A percentile compares a stretch with the other conserved stretches of the same genome.
phyloP scores from a whole-genome alignment of 1,284 basidiomycete genomes.

The Ceratobasidium sp. region DNA sequence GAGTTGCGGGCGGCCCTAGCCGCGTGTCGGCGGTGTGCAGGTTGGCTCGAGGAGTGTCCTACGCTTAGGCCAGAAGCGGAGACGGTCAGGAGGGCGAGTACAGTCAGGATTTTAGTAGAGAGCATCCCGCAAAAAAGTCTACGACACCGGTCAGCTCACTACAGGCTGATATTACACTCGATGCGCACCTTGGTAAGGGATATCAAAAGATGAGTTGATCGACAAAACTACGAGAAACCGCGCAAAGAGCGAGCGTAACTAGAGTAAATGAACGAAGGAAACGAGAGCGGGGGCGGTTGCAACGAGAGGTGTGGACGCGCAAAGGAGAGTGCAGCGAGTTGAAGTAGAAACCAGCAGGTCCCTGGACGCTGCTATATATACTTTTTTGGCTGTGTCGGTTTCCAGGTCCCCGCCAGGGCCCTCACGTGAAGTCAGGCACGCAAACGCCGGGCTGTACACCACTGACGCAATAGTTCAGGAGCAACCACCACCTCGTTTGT shows the following conservation, averaged over 20 bases:
- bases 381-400: not conserved
- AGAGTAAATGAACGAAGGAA: constrained; percentile 13
- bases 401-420: constrained; percentile 3
- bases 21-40: constrained; percentile 18
- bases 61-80: constrained; percentile 24
- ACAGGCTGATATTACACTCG: not conserved
- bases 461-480: not conserved
- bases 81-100: constrained; percentile 21
- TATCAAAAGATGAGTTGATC: constrained; percentile 30
- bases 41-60: constrained; percentile 8
- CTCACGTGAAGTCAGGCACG: constrained; percentile 24
- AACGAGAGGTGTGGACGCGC: not conserved
- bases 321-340: not conserved
- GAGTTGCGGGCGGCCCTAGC: not conserved
- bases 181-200: constrained; percentile 6
- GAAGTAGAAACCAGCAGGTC: not conserved
- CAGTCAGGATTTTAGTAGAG: constrained; percentile 12
- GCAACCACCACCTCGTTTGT: constrained; percentile 5
- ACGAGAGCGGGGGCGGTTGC: constrained; percentile 14
- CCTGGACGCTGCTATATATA: constrained; percentile 24
- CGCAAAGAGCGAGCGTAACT: constrained; percentile 18
- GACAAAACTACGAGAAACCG: not conserved
- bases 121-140: constrained; percentile 5
- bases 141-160: not conserved
- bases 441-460: constrained; percentile 2